Conservation (phyloP, 768 basidiomycete species). For the Guyanaporus albipodus region DNA sequence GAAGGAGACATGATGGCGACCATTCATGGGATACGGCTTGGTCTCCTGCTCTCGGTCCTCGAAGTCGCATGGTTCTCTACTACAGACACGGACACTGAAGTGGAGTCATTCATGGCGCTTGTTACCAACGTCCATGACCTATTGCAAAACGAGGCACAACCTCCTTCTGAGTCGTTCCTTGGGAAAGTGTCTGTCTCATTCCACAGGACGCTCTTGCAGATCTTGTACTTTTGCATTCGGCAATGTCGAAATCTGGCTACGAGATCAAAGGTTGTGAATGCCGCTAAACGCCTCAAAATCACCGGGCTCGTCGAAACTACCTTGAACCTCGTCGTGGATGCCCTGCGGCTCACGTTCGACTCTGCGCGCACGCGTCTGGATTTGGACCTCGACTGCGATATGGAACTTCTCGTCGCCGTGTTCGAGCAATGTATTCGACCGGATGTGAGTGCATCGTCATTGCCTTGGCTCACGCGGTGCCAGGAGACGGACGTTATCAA, state of each 20-base stretch:
- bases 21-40: constrained; percentile 72
- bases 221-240: constrained; percentile 72
- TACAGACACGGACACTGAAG: constrained; percentile 49
- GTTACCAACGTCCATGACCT: constrained; percentile 59
- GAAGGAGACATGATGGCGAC: constrained; percentile 81
- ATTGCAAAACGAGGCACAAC: constrained; percentile 68
- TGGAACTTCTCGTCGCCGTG: constrained; percentile 78
- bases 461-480: constrained; percentile 74
- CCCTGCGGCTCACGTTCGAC: constrained; percentile 59
- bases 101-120: constrained; percentile 58
- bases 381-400: constrained; percentile 70
- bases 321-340: constrained; percentile 65
- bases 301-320: constrained; percentile 57
- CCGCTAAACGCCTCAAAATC: constrained; percentile 60
- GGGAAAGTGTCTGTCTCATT: constrained; percentile 61
- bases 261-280: constrained; percentile 48
- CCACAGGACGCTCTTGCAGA: constrained; percentile 76
- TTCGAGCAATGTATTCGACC: constrained; percentile 75
- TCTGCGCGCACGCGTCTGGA: constrained; percentile 54
- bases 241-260: constrained; percentile 52
- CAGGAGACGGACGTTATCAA: constrained; percentile 79
- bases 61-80: constrained; percentile 76
- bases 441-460: constrained; percentile 64
- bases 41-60: constrained; percentile 70
- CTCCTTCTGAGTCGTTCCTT: constrained; percentile 70